Evolutionary conservation across 768 basidiomycete genomes (phyloP).

Genomic region (Lactarius sp.): DNA sequence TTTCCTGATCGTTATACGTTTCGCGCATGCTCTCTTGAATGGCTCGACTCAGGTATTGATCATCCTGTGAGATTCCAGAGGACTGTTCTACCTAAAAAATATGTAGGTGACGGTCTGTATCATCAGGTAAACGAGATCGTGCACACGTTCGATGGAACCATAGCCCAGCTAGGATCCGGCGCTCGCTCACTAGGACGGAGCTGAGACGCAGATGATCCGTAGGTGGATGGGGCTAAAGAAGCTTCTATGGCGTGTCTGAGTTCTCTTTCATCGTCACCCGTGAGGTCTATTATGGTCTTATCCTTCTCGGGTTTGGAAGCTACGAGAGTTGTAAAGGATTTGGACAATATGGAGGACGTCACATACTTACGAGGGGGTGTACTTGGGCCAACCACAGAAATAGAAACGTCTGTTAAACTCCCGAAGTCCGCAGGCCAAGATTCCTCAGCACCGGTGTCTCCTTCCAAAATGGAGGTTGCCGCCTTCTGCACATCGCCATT

Average conservation of each 20-base stretch:
- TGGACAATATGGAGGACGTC: not conserved
- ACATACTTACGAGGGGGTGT: slow-evolving; percentile 29
- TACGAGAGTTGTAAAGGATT: slow-evolving; percentile 14
- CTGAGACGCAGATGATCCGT: slow-evolving; percentile 32
- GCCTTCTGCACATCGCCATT: slow-evolving; percentile 46
- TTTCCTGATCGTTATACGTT: slow-evolving; percentile 41
- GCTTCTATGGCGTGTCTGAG: slow-evolving; percentile 49
- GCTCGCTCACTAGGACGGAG: slow-evolving; percentile 60
- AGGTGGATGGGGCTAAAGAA: slow-evolving; percentile 37
- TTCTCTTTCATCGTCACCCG: slow-evolving; percentile 51
- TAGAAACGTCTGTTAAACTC: slow-evolving; percentile 15
- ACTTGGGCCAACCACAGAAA: slow-evolving; percentile 25
- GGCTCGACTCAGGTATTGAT: slow-evolving; percentile 60
- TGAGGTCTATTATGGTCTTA: slow-evolving; percentile 50
- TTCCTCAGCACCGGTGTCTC: slow-evolving; percentile 27
- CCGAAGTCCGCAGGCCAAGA: slow-evolving; percentile 9
- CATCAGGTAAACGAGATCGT: slow-evolving; percentile 3
- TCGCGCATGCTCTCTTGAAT: slow-evolving; percentile 64
- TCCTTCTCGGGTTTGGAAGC: slow-evolving; percentile 32
- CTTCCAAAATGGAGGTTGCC: slow-evolving; percentile 33
- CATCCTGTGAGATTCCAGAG: slow-evolving; percentile 44
- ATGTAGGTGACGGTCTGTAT: not conserved
- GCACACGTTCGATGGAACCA: slow-evolving; percentile 63
- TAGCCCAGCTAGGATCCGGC: slow-evolving; percentile 62
- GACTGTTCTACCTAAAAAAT: slow-evolving; percentile 26